A percentile compares a stretch with the other conserved stretches of the same genome.
Conservation (phyloP, 768 basidiomycete genomes). For the Tricholomella constricta region DNA sequence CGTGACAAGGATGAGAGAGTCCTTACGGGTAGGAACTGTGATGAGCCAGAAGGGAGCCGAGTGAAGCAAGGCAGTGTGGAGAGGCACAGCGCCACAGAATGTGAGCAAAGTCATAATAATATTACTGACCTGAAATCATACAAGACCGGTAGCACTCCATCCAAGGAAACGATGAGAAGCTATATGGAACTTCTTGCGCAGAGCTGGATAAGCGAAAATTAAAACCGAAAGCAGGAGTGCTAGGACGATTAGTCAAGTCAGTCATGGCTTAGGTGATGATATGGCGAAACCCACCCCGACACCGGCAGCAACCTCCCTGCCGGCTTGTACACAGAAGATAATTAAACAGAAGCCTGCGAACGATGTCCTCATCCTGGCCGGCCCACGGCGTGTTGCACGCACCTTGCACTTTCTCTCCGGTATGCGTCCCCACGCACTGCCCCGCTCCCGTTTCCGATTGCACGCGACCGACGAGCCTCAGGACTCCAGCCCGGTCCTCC, state of each 20-base stretch:
- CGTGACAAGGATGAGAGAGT: no score
- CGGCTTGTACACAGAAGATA: slow-evolving; percentile 51
- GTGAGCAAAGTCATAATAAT: neutral
- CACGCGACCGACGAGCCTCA: no score
- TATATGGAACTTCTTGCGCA: slow-evolving; percentile 41
- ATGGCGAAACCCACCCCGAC: slow-evolving; percentile 31
- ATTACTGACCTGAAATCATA: no score
- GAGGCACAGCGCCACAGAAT: slow-evolving; percentile 2
- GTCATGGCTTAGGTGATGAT: neutral
- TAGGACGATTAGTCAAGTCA: slow-evolving; percentile 3
- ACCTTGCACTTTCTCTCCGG: no score
- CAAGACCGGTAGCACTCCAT: no score
- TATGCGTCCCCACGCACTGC: no score
- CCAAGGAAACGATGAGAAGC: slow-evolving; percentile 46
- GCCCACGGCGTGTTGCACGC: no score
- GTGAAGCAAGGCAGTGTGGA: slow-evolving; percentile 2
- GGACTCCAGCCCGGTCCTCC: no score
- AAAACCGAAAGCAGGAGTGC: slow-evolving; percentile 38
- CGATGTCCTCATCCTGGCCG: no score
- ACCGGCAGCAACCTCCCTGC: slow-evolving; percentile 44
- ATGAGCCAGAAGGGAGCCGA: slow-evolving; percentile 6
- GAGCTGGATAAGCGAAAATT: slow-evolving; percentile 40
- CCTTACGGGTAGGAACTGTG: slow-evolving; percentile 6
- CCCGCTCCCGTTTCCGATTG: no score
- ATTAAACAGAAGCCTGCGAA: slow-evolving; percentile 60